phyloP scores from a whole-genome alignment of 495 filamentous ascomycete genomes.

The Bryoglossum gracile region DNA sequence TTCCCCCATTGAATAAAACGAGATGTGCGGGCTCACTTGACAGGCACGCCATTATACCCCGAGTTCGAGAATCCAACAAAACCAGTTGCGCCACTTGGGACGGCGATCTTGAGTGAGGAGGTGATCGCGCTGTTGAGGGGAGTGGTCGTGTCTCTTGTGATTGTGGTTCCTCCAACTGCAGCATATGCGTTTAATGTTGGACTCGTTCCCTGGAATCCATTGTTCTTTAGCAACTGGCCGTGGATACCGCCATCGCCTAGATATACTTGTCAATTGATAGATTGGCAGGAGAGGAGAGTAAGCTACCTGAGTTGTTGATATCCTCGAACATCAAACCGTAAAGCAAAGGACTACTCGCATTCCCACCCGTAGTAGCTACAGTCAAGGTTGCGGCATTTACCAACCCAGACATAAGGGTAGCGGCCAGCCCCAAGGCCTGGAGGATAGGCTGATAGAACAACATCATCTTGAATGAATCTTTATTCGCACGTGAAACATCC shows the following conservation, averaged over 20 bases:
- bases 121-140: conserved; percentile 39
- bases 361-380: conserved; percentile 41
- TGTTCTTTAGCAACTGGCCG: conserved; percentile 50
- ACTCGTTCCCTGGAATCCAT: conserved; percentile 48
- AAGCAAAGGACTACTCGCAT: conserved; percentile 44
- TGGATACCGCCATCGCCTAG: conserved; percentile 53
- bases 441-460: not conserved
- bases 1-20: too few species aligned
- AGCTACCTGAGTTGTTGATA: too few species aligned
- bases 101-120: conserved; percentile 40
- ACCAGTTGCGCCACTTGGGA: conserved; percentile 28
- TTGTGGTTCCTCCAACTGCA: conserved; percentile 33
- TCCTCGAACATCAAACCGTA: conserved; percentile 58
- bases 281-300: too few species aligned
- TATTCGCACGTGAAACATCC: too few species aligned
- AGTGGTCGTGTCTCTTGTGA: conserved; percentile 33
- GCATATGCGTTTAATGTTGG: conserved; percentile 37
- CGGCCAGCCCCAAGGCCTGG: conserved; percentile 2
- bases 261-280: not conserved
- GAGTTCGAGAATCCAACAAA: conserved; percentile 41
- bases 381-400: conserved; percentile 15
- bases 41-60: conserved; percentile 40
- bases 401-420: not conserved
- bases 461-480: too few species aligned
- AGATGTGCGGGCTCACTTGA: too few species aligned